Evolutionary conservation across 2,329 filamentous ascomycete species (phyloP), one percentile per base, ranked within the genome.

Genomic region (Akanthomyces uredinophilus): DNA sequence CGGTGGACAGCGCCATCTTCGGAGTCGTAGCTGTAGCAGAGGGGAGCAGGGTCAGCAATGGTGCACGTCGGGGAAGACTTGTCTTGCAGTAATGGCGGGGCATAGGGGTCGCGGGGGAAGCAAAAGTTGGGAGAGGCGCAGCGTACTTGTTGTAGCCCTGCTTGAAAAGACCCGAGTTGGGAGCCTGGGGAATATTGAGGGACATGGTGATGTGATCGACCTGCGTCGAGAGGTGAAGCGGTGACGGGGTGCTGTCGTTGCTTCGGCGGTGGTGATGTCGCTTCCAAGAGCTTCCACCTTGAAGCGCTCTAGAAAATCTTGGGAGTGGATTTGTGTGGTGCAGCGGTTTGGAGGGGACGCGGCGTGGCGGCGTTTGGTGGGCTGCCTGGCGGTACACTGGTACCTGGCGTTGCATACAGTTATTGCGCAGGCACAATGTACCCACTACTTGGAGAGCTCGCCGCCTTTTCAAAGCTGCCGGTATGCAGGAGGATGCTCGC

Each of bases 1-100:
- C 95, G 92, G 68, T 98, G 84, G 68, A 99, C 93, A 69, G 95
- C 96, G 75, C 95, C 95, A 90, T 99, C 95, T 87, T 99, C 96
- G 65, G 94, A 89, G 75, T 98, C 94, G 81, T 99, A 96, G 84
- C 96, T 98, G 73, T 65, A 47, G 66, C 66, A 66, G 56, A 37
- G 62, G 62, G 50, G 62, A 61, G 59, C 47, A 37, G 64, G 44
- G 64, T 68, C 66, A 63, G 61, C 63, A 64, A 5, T 54, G 8
- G 41, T 47, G n/a, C 11, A 24, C 20, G 59, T 53, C 52, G 24
- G 27, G 24, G 41, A 29, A 46, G 56, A 59, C 32, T 53, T 44
- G 53, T 51, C n/a, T 50, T 41, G 52, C 43, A 49, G 37, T 54
- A 64, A 63, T 65, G 64, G 62, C 65, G 65, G 64, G 66, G 55